Evolutionary conservation across 768 basidiomycete species (phyloP), one percentile per base, ranked within the genome.

Genomic region (Leccinum incarnatum): DNA sequence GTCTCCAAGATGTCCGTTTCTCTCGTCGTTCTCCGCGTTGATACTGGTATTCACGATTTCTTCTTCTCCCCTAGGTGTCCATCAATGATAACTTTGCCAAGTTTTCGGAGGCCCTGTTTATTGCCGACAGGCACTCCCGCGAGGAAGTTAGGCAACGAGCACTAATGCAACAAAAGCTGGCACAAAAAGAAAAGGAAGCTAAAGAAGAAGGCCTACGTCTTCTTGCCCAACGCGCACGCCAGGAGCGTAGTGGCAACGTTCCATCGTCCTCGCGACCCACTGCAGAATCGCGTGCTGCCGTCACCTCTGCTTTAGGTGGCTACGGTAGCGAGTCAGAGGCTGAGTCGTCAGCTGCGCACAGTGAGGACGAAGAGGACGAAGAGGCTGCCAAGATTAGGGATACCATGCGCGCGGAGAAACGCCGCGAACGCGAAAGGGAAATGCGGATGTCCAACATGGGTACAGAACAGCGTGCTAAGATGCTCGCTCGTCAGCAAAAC

Each of bases 361-460:
- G 81, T 30, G 68, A 69, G 5, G 90, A 85, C 36, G 81, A 78
- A 14, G 84, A 78, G 56, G 93, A 96, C 56, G 91, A 93, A 68
- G 91, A 93, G 53, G 89, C 93, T 11, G 87, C 85, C 55, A 83
- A 83, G 75, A 82, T 97, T 68, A 86, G 97, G 51, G 97, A 98
- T 70, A 77, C 87, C 65, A 95, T 97, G 86, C 82, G 97, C 58
- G 77, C 82, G 49, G 95, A 98, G 79, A 94, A 98, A 80, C 82
- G 91, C 67, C 83, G 88, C 61, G 95, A 98, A 71, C 86, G 97
- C 29, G 95, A 98, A 77, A 86, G 95, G 40, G 96, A 99, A 75
- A 85, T 99, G 91, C 82, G 97, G 60, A 96, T 98, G 95, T 94
- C 83, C 75, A 97, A 98, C 69, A 99, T 99, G 97, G 97, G 97